Percentiles rank a stretch among this genome's conserved stretches.
Conservation (phyloP, 148 eudicot genomes). For the Vaccinium vitisidaea region DNA sequence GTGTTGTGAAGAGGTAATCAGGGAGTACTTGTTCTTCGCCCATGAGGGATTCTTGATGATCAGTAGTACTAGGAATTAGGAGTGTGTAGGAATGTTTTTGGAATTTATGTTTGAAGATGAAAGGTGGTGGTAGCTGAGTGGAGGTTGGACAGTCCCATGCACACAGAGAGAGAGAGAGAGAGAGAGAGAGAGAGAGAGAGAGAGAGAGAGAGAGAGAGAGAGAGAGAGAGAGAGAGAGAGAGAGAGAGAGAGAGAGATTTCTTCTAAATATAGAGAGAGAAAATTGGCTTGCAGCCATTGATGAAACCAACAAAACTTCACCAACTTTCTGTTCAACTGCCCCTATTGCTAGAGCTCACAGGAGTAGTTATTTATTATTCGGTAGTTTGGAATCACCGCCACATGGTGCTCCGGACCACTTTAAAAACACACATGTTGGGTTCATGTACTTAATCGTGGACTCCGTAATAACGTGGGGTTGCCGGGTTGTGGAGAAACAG, state of each 20-base stretch:
- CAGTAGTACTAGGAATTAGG: not conserved
- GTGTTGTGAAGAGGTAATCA: constrained; percentile 14
- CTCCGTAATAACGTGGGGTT: too few relatives aligned
- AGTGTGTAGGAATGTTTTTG: constrained; percentile 9
- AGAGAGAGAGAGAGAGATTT: constrained; percentile 26
- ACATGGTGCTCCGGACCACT: too few relatives aligned
- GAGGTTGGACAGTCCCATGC: constrained; percentile 34
- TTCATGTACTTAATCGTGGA: too few relatives aligned
- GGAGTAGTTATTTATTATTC: too few relatives aligned
- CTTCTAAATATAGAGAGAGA: constrained; percentile 22
- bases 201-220: constrained; percentile 24
- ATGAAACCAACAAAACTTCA: constrained; percentile 66
- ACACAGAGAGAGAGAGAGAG: constrained; percentile 18
- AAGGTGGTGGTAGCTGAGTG: constrained; percentile 30
- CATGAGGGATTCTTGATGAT: constrained; percentile 17
- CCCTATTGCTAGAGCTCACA: constrained; percentile 21
- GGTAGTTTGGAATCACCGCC: too few relatives aligned
- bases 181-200: constrained; percentile 24
- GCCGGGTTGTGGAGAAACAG: too few relatives aligned
- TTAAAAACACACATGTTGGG: too few relatives aligned
- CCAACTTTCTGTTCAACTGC: constrained; percentile 90
- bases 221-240: constrained; percentile 21
- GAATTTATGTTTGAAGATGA: constrained; percentile 16
- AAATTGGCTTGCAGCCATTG: constrained; percentile 31
- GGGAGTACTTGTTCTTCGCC: constrained; percentile 24